Evolutionary conservation across 2,329 filamentous ascomycete species (phyloP), one percentile per base, ranked within the genome.

Genomic region (Cytospora schulzeri): DNA sequence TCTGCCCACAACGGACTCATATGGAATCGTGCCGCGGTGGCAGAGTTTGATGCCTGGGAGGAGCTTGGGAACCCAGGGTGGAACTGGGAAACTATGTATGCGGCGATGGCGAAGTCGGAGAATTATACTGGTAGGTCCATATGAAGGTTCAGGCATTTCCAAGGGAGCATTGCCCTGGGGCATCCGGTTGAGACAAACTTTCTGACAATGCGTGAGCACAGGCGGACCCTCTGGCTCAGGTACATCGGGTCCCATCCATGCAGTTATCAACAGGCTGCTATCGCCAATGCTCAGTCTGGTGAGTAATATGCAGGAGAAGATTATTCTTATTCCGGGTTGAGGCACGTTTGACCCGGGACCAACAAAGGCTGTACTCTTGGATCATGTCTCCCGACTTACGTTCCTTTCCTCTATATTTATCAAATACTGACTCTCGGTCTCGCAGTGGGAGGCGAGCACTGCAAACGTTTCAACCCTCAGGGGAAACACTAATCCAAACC

Each of bases 1-100:
- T 84, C 81, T 19, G 83, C 83, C 0, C 78, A 88, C 56, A 88
- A 88, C 68, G 84, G 83, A 67, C 83, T 87, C 82, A 82, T 85
- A 56, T 80, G 79, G 76, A 79, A 79, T 60, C 77, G 81, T 35
- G 82, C 78, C 8, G 77, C 75, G 57, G 74, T 70, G 41, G 76
- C 76, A 41, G 83, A 86, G 53, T 83, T 84, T 54, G 81, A 88
- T 72, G 79, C 78, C 0, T 89, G 86, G 86, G 81, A 80, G 55
- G 73, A 76, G 33, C 73, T 89, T 12, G 86, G 86, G 0, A 88
- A 88, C 68, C 68, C 1, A 24, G 86, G 84, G 2, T 89, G 86
- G 86, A 77, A 79, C 1, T 88, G 83, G 83, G 74, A 83, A 9
- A 35, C 5, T 3, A 31, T 64, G 15, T 55, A 48, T 6, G 28